Evolutionary conservation across 2,329 filamentous ascomycete genomes (phyloP).

Genomic region (Sodiomyces alkalinus): DNA sequence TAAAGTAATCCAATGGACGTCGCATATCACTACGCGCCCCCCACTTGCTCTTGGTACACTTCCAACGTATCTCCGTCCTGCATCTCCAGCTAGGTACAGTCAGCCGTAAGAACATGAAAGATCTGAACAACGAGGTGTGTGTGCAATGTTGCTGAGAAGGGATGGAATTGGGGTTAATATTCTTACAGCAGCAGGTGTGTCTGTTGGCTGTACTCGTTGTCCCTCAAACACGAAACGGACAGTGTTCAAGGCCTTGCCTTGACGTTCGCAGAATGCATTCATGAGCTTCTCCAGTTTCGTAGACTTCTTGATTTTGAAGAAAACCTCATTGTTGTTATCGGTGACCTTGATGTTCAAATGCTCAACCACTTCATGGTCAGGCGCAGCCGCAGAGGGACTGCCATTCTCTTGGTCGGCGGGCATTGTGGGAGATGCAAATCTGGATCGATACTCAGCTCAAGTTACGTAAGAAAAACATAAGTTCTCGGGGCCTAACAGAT

Average conservation of each 20-base stretch:
- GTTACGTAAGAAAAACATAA: no score
- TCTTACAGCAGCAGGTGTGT: conserved; percentile 86
- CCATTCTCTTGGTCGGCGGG: conserved; percentile 36
- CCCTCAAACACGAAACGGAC: conserved; percentile 95
- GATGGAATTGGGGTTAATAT: no score
- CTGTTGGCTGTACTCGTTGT: conserved; percentile 73
- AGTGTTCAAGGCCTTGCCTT: conserved; percentile 71
- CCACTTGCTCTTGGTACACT: conserved; percentile 96
- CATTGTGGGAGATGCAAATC: no score
- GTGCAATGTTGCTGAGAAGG: no score
- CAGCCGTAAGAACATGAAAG: conserved; percentile 2
- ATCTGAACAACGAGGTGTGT: neutral
- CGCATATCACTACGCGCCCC: no score
- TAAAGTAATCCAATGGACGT: no score
- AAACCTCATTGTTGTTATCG: conserved; percentile 98
- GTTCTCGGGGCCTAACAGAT: no score
- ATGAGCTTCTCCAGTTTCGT: conserved; percentile 96
- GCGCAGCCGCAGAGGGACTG: conserved; percentile 21
- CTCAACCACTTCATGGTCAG: conserved; percentile 36
- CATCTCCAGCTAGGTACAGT: conserved; percentile 69
- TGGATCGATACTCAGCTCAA: no score
- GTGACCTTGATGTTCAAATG: conserved; percentile 99
- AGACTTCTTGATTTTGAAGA: conserved; percentile 98
- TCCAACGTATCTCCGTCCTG: conserved; percentile 88
- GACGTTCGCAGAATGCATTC: conserved; percentile 93